A percentile compares a stretch with the other conserved stretches of the same genome.
These are phyloP conservation scores for Chamaecyparis obtusa DNA, from an alignment of 75 land plant genomes.

Conservation along the genomic window DNA sequence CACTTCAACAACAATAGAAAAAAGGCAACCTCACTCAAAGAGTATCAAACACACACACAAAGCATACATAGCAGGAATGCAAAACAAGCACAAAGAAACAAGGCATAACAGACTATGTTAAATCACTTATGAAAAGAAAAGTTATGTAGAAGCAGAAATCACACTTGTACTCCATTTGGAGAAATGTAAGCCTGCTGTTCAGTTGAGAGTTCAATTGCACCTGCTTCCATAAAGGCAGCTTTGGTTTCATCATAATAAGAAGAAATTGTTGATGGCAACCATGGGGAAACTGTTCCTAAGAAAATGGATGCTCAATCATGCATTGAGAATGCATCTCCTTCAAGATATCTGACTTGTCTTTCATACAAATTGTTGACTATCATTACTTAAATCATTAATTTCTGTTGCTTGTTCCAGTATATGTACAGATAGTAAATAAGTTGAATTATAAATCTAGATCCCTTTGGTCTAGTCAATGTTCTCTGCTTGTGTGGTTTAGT, in stretches of 20 bases:
- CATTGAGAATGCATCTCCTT: too few relatives aligned
- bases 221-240: slow-evolving; percentile 71
- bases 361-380: too few relatives aligned
- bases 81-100: background rate
- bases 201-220: slow-evolving; percentile 67
- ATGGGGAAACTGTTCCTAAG: slow-evolving; percentile 69
- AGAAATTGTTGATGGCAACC: slow-evolving; percentile 72
- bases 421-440: slow-evolving; percentile 56
- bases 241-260: slow-evolving; percentile 46
- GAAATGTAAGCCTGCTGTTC: slow-evolving; percentile 61
- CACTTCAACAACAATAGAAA: background rate
- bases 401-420: slow-evolving; percentile 54
- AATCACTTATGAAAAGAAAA: background rate
- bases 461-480: slow-evolving; percentile 26
- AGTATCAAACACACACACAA: background rate
- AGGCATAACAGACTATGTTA: slow-evolving; percentile 8
- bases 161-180: slow-evolving; percentile 56
- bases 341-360: too few relatives aligned
- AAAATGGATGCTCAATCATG: slow-evolving; percentile 58
- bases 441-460: slow-evolving; percentile 30
- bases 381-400: too few relatives aligned
- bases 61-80: background rate
- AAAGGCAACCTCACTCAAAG: background rate
- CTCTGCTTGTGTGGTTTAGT: slow-evolving; percentile 66
- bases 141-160: background rate